phyloP scores from a whole-genome alignment of 495 filamentous ascomycete genomes.

The Podospora anserina region DNA sequence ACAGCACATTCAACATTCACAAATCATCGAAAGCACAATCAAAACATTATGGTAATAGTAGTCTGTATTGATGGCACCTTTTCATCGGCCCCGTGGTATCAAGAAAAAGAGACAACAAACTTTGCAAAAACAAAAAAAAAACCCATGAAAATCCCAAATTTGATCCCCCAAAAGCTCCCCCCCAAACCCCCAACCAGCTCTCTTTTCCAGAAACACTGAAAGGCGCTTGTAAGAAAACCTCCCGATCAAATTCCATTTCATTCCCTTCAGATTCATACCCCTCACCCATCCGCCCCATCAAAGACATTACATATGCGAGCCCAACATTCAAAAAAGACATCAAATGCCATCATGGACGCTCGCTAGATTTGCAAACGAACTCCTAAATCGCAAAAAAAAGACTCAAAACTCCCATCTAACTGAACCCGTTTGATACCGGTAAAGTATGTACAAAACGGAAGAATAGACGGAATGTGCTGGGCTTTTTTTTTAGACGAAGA shows the following conservation, averaged over 20 bases:
- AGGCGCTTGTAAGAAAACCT: background rate
- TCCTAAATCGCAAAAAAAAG: background rate
- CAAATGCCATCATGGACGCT: background rate
- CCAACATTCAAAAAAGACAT: background rate
- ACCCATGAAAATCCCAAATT: background rate
- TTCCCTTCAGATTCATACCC: background rate
- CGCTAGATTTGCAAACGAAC: background rate
- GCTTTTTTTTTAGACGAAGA: conserved; percentile 43
- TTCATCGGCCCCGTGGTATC: background rate
- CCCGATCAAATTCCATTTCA: background rate
- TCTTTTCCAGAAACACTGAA: background rate
- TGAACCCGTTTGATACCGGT: background rate
- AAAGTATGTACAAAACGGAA: background rate
- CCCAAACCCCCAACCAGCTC: background rate
- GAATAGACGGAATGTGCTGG: background rate
- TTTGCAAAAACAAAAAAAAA: background rate
- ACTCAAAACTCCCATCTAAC: background rate
- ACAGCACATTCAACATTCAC: background rate
- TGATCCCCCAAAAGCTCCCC: background rate
- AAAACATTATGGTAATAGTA: background rate
- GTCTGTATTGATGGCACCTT: background rate
- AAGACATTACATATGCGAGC: background rate
- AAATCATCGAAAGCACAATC: background rate
- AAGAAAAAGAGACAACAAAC: background rate
- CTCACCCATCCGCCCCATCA: background rate